Conservation (phyloP, 2,329 filamentous ascomycete genomes). For the Scedosporium aurantiacum region DNA sequence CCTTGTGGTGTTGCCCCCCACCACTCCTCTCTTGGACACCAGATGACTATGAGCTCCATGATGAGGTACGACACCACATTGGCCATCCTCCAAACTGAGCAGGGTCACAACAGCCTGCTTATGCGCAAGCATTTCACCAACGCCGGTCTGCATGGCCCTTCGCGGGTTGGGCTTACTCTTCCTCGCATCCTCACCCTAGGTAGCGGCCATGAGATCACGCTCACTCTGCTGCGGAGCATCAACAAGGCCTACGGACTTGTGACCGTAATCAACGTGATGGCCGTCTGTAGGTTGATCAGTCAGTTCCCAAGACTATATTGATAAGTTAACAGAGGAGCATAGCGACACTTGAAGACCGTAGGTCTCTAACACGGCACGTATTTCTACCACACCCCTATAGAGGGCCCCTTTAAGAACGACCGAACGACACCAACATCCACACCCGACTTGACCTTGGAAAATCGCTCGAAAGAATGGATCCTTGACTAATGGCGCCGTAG, state of each 20-base stretch:
- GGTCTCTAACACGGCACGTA: constrained; percentile 84
- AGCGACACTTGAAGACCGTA: constrained; percentile 53
- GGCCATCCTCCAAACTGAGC: constrained; percentile 73
- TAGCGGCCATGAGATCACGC: constrained; percentile 60
- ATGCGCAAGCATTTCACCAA: constrained; percentile 20
- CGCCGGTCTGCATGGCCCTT: constrained; percentile 31
- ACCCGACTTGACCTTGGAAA: constrained; percentile 26
- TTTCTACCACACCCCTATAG: constrained; percentile 72
- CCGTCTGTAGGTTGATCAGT: constrained; percentile 42
- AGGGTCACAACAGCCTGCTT: constrained; percentile 62
- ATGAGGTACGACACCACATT: constrained; percentile 57
- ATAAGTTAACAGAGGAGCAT: constrained; percentile 9
- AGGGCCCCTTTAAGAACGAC: constrained; percentile 70
- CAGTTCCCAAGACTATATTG: not conserved
- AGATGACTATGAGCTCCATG: not conserved
- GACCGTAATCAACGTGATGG: constrained; percentile 65
- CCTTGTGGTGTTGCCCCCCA: constrained; percentile 54
- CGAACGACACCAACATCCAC: constrained; percentile 78
- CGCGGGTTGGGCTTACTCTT: not conserved
- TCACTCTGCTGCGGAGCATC: constrained; percentile 58
- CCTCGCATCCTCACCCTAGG: constrained; percentile 50
- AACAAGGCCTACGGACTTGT: constrained; percentile 50
- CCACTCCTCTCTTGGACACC: not conserved
- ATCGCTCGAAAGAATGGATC: not conserved
- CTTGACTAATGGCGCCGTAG: constrained; percentile 21